Evolutionary conservation across 2,329 filamentous ascomycete genomes (phyloP), one percentile per base, ranked within the genome.

Genomic region (Diplodia seriata): DNA sequence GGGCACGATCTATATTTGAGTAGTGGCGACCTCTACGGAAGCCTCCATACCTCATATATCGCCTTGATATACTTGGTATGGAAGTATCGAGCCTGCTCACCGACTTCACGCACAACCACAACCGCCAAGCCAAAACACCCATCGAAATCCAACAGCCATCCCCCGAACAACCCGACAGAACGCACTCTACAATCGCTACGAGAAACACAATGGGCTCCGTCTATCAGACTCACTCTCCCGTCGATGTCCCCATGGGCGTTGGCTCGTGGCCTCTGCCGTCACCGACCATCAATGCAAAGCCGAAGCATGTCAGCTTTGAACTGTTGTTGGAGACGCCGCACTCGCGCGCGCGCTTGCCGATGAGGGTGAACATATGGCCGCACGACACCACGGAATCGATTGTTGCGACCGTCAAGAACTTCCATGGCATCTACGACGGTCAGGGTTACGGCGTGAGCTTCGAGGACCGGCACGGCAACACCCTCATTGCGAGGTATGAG

Each of bases 311-410:
- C 81, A 87, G 90, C 83, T 94, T 94, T 80, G 89, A 92, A 79
- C 85, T 93, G 66, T 84, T 93, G 73, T 88, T 91, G 73, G 84
- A 86, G 66, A 87, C 87, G 38, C 87, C 88, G 69, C 87, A 90
- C 76, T 88, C 87, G 73, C 87, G 88, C 73, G 91, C 90, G 81
- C 89, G 91, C 76, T 84, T 94, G 72, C 91, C 91, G n/a, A 90
- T 94, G 87, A 86, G 91, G 75, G 91, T 94, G 66, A 91, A 96
- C 76, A 97, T 99, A 73, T 97, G 91, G 76, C 92, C 92, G 56
- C 94, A 98, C 80, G 95, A 99, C 83, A 94, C 92, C 64, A 98
- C 94, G 26, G 94, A 98, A 77, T 97, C 94, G 43, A 99, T 99
- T 81, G 92, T 98, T 71, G 95, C 93, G 15, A 98, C 95, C 1